Evolutionary conservation across 2,329 filamentous ascomycete species (phyloP).

Genomic region (Paecilomyces variotii): DNA sequence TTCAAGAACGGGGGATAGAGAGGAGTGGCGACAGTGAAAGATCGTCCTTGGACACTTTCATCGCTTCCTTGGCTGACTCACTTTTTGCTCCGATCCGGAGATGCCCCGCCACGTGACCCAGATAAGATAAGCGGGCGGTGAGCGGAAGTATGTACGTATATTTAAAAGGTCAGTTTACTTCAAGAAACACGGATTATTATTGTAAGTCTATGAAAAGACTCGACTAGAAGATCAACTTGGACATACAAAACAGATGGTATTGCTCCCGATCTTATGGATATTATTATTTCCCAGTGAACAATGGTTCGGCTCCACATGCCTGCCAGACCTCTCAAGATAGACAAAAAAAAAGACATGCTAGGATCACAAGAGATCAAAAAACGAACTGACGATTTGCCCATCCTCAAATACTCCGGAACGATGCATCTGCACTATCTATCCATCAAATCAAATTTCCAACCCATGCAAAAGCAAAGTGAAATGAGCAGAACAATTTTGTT

Average conservation of each 20-base stretch:
- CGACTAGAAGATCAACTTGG: neutral
- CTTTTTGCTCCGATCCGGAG: neutral
- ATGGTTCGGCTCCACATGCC: neutral
- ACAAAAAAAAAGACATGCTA: neutral
- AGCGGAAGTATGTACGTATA: too few relatives aligned
- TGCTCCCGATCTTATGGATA: neutral
- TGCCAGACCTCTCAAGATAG: neutral
- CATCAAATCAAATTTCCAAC: neutral
- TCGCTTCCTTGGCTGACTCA: neutral
- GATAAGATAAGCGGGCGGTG: conserved; percentile 1
- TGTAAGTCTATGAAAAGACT: neutral
- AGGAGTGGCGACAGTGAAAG: neutral
- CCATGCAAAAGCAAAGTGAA: neutral
- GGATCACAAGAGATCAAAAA: neutral
- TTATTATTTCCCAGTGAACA: neutral
- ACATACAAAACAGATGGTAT: neutral
- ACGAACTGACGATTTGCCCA: neutral
- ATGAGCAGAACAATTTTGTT: neutral
- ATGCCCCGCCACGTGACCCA: neutral
- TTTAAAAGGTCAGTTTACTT: too few relatives aligned
- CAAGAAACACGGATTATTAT: too few relatives aligned
- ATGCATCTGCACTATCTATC: neutral
- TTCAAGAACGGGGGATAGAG: neutral
- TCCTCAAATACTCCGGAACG: neutral
- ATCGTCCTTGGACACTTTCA: neutral